Evolutionary conservation across 306 rosid genomes (phyloP), one percentile per base, ranked within the genome.

Genomic region (Abrus precatorius): DNA sequence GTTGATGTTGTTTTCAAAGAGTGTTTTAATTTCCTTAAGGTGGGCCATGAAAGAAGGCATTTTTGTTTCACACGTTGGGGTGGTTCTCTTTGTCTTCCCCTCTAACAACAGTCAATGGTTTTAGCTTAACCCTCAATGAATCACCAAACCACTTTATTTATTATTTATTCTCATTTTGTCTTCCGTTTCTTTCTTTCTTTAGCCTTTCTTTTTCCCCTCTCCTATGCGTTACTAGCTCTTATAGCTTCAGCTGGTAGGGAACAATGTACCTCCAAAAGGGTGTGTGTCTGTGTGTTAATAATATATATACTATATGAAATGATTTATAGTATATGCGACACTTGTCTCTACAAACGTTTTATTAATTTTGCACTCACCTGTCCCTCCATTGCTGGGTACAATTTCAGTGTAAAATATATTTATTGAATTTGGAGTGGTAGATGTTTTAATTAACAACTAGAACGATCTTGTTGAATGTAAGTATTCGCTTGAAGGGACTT

Each of bases 1-100:
- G 92, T 89, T 88, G 86, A 82, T 86, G 92, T 76, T 89, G 90
- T 86, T 85, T 83, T 85, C 88, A 84, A 85, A 85, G 85, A 48
- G 72, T 66, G 85, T 85, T 79, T 81, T 64, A 54, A 64, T 77
- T 87, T 79, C 34, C 40, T 65, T 55, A 7, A 0, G 47, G 91
- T 83, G 93, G 93, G 89, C 84, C 90, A 82, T 2, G 20, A 61
- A 77, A 65, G 84, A 75, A 86, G 87, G 88, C 83, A 80, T 74
- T 85, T 88, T 87, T 86, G 93, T 92, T 89, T 90, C 94, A 86
- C 91, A 86, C 88, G 77, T 89, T 89, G 93, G 92, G 82, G 87
- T 50, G 87, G 81, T 86, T 86, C 87, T 62, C 60, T 83, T 83
- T 89, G 93, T 87, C 88, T 80, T 87, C 82, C 81, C 74, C 66